Conservation (phyloP, 164 flowering plant genomes). For the Amborella trichopoda region DNA sequence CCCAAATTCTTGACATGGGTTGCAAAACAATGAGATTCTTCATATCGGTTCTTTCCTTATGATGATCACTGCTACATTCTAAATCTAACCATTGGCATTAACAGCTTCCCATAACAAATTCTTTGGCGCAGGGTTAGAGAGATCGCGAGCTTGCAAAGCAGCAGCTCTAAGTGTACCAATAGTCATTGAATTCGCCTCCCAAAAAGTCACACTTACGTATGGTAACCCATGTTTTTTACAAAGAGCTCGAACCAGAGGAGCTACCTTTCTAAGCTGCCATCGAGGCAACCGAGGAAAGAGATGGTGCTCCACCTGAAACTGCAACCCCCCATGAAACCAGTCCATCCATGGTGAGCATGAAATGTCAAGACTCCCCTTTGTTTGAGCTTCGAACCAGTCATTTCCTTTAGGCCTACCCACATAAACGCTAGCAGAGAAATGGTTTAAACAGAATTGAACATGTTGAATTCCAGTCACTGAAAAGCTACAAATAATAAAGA, state of each 20-base stretch:
- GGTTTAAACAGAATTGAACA: constrained; percentile 51
- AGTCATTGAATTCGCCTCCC: constrained; percentile 45
- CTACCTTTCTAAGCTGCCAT: constrained; percentile 40
- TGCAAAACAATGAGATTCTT: too few species aligned
- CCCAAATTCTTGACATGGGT: too few species aligned
- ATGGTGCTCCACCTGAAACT: constrained; percentile 67
- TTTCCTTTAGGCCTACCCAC: constrained; percentile 44
- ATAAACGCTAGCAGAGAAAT: constrained; percentile 44
- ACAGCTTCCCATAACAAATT: constrained; percentile 68
- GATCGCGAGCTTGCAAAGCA: constrained; percentile 48
- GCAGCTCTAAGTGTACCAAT: constrained; percentile 39
- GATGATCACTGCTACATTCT: too few species aligned
- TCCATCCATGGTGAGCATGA: constrained; percentile 52
- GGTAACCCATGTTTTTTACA: constrained; percentile 69
- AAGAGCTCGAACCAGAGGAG: constrained; percentile 42
- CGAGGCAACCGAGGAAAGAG: constrained; percentile 62
- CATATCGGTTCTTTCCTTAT: too few species aligned
- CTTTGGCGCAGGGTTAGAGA: constrained; percentile 27
- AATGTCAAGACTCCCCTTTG: constrained; percentile 40
- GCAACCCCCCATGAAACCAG: constrained; percentile 66
- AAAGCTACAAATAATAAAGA: constrained; percentile 39
- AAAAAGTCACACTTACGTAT: constrained; percentile 33
- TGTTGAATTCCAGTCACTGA: constrained; percentile 42
- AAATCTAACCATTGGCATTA: constrained; percentile 63
- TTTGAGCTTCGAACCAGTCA: constrained; percentile 60